Evolutionary conservation across 2,329 filamentous ascomycete genomes (phyloP), one percentile per base, ranked within the genome.

Genomic region (Alternaria ethzedia): DNA sequence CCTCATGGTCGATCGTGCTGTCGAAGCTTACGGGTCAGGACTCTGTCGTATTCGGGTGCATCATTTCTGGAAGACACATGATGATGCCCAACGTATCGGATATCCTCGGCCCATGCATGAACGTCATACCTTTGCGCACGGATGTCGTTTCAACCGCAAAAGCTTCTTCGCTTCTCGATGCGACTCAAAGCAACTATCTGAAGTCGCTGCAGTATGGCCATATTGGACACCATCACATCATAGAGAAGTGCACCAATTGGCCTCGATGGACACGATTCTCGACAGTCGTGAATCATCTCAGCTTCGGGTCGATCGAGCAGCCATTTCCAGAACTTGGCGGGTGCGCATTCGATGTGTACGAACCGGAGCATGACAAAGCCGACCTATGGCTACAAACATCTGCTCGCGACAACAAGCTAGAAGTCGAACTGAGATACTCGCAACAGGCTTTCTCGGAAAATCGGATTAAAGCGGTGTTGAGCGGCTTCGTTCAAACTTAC

Each of bases 201-300:
- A 54, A 60, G 21, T 46, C 57, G 17, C 50, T 60, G 5, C 43
- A 60, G 50, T 23, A 60, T 13, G 41, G 57, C 26, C 41, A 60
- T 36, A 30, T 60, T 5, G 57, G 57, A 28, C 57, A 60, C 43
- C 20, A 47, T 12, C 49, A 25, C 11, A 60, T 60, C 43, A 60
- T 60, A 17, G 57, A 60, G 41, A 60, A 46, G 10, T 60, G 57
- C 11, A 60, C 57, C 20, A 47, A 28, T 15, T 60, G 57, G 50
- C 57, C 57, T n/a, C 50, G 57, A 12, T 60, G 49, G 57, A 55
- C 43, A n/a, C 57, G 50, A 12, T 60, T 60, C 28, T 60, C 50
- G 20, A 46, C 57, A 10, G 30, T 60, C 4, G 57, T 60, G 6
- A 54, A 60, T 4, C 57, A 60, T 47, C 49, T 60, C 28, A 54